Conservation (phyloP, 2,329 filamentous ascomycete genomes). For the Hypoxylon sp. region DNA sequence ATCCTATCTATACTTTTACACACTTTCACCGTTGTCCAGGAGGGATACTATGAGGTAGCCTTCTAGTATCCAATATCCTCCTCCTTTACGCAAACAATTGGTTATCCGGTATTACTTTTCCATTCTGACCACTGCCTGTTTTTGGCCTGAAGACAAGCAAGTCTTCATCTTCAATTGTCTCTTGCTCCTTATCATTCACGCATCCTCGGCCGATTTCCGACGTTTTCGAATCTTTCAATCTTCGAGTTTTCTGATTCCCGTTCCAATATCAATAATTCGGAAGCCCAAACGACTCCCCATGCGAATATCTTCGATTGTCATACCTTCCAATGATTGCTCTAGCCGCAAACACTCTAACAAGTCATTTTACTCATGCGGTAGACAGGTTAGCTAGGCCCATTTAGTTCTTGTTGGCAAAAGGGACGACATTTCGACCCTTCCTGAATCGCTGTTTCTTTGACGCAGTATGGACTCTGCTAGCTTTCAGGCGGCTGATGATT, state of each 20-base stretch:
- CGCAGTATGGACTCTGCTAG: conserved; percentile 13
- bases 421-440: no score
- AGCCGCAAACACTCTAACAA: no score
- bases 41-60: conserved; percentile 10
- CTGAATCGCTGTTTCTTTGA: no score
- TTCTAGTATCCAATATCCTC: conserved; percentile 7
- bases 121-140: conserved; percentile 18
- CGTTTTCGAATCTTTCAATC: background rate
- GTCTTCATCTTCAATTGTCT: no score
- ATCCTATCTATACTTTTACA: conserved; percentile 22
- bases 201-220: background rate
- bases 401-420: conserved; percentile 21
- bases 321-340: no score
- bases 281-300: background rate
- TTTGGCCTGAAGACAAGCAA: no score
- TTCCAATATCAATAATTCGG: background rate
- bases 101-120: no score
- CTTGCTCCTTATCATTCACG: no score
- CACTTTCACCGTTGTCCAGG: background rate
- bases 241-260: background rate
- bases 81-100: no score
- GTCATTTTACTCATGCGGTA: conserved; percentile 8
- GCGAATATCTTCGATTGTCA: no score
- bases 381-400: conserved; percentile 21
- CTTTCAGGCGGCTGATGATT: background rate